phyloP scores from a whole-genome alignment of 1,284 basidiomycete genomes.

The Porphyrellus sp. region DNA sequence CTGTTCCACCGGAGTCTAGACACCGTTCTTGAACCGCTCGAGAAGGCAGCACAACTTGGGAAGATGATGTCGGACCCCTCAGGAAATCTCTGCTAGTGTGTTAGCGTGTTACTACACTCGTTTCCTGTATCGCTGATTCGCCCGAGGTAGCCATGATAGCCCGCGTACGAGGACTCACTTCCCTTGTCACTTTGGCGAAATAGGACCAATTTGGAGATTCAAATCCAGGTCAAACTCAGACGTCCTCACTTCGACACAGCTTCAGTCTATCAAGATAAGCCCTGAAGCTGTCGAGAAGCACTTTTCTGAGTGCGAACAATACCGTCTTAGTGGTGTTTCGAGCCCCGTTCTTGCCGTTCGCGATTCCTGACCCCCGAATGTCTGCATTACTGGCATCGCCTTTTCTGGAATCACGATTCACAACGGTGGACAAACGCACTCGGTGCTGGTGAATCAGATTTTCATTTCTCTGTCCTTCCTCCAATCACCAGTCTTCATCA shows the following conservation, averaged over 20 bases:
- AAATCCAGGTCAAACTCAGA: slow-evolving; percentile 4
- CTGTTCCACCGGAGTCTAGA: background rate
- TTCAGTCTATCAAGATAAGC: slow-evolving; percentile 2
- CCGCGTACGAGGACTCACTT: background rate
- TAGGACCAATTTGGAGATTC: slow-evolving; percentile 4
- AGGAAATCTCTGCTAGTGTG: slow-evolving; percentile 13
- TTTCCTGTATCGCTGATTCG: slow-evolving; percentile 5
- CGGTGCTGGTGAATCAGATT: background rate
- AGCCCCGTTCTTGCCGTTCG: slow-evolving; percentile 2
- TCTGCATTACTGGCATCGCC: slow-evolving; percentile 1
- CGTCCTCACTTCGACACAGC: slow-evolving; percentile 17
- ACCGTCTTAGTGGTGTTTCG: slow-evolving; percentile 2
- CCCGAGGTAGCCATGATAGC: slow-evolving; percentile 8
- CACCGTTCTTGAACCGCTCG: slow-evolving; percentile 32
- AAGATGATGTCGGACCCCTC: slow-evolving; percentile 30
- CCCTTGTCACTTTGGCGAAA: background rate
- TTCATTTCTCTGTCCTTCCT: background rate
- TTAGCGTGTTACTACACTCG: slow-evolving; percentile 5
- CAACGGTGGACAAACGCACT: slow-evolving; percentile 2
- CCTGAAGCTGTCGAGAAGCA: background rate
- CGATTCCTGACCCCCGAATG: slow-evolving; percentile 3
- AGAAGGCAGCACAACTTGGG: slow-evolving; percentile 26
- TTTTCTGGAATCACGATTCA: slow-evolving; percentile 10
- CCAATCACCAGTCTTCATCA: background rate
- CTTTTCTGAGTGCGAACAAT: slow-evolving; percentile 1